Conservation (phyloP, 2,329 filamentous ascomycete genomes). For the Aspergillus sp. region DNA sequence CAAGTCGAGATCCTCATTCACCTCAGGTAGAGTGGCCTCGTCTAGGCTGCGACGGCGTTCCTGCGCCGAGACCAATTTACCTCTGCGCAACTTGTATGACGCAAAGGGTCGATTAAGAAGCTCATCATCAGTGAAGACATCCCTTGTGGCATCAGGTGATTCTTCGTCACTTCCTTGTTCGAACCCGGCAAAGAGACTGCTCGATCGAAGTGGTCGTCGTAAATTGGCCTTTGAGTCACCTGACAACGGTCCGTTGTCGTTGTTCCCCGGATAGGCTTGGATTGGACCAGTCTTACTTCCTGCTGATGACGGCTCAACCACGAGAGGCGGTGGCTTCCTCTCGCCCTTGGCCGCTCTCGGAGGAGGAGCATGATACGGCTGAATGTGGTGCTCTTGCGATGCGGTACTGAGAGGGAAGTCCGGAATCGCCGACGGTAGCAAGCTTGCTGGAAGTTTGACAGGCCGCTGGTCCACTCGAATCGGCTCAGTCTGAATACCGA, state of each 20-base stretch:
- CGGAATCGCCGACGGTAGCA: slow-evolving; percentile 77
- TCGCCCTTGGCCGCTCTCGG: slow-evolving; percentile 39
- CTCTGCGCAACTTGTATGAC: slow-evolving; percentile 47
- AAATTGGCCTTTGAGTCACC: slow-evolving; percentile 61
- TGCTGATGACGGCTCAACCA: slow-evolving; percentile 31
- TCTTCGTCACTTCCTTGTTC: slow-evolving; percentile 67
- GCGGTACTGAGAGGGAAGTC: slow-evolving; percentile 49
- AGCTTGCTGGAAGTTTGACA: slow-evolving; percentile 73
- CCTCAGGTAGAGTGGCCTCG: slow-evolving; percentile 39
- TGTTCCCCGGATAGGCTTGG: slow-evolving; percentile 76
- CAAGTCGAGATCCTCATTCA: slow-evolving; percentile 42
- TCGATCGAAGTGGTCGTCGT: slow-evolving; percentile 73
- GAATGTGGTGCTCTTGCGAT: slow-evolving; percentile 33
- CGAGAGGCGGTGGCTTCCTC: slow-evolving; percentile 42
- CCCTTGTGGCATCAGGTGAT: slow-evolving; percentile 28
- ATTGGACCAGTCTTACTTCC: slow-evolving; percentile 50
- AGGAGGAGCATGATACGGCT: slow-evolving; percentile 40
- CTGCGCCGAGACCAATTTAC: slow-evolving; percentile 47
- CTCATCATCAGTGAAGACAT: slow-evolving; percentile 50
- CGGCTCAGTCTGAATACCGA: slow-evolving; percentile 82
- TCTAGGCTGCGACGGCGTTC: slow-evolving; percentile 37
- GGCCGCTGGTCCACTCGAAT: slow-evolving; percentile 82
- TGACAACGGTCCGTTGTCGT: slow-evolving; percentile 76
- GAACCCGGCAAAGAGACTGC: slow-evolving; percentile 86
- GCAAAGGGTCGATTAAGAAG: slow-evolving; percentile 51